Base-by-base conservation (phyloP, 2,329 filamentous ascomycete species). In the Chaetomiaceae sp. region DNA sequence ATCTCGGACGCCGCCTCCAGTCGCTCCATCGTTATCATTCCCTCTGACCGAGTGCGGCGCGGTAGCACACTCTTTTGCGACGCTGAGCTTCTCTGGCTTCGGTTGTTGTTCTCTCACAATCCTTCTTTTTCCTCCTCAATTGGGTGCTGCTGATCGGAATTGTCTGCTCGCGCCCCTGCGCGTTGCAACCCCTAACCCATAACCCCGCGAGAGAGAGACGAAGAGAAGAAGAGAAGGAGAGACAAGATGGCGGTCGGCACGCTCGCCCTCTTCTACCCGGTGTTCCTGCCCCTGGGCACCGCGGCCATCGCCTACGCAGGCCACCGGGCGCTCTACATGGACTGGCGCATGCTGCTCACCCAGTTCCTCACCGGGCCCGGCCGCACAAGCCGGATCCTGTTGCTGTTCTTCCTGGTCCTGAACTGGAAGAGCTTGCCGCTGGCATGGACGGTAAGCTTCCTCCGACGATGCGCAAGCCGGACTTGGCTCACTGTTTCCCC, bases 381-480 rank as follows among this genome's bases (percentile, higher is more conserved):
- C 3, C 70, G 76, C 46, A 74, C 70, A 5, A 77, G 73, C 56
- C 74, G 79, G 4, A 71, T 82, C 50, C 46, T 78, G 50, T 65
- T 80, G 52, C 60, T 85, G 13, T 44, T 79, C 12, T 78, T 86
- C 50, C 72, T 80, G 12, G 42, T 85, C 7, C 60, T 79, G 38
- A 92, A 91, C 66, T 73, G 85, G 70, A 92, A 92, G 75, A 86
- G 78, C 54, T 63, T 90, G 54, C 87, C 87, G 0, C 76, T 88
- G 37, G 78, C 81, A 9, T 92, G 87, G 87, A 89, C 88, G 59
- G 83, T 87, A 76, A n/a, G n/a, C n/a, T n/a, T n/a, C n/a, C n/a
- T n/a, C n/a, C n/a, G n/a, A n/a, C n/a, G n/a, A n/a, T n/a, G 25
- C 25, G 25, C 25, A 27, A n/a, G n/a, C n/a, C n/a, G n/a, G n/a